These are phyloP conservation scores for Tolypocladium ophioglossoides DNA, from an alignment of 2,329 filamentous ascomycete genomes.

Conservation along the genomic window DNA sequence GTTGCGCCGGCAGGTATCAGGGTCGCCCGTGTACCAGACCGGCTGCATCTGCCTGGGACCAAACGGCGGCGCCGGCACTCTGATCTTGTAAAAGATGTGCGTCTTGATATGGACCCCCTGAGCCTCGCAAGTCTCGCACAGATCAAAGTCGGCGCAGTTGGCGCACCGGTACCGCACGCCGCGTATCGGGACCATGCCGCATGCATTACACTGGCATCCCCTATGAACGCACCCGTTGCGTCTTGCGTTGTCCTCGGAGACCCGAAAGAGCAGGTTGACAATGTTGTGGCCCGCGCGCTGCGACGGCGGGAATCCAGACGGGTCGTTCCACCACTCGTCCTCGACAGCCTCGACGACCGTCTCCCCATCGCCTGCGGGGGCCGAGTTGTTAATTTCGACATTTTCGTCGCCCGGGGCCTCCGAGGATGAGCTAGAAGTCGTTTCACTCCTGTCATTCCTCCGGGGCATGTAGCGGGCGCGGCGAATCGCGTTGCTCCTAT, in stretches of 20 bases:
- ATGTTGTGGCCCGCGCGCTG: slow-evolving; percentile 63
- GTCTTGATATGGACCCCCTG: slow-evolving; percentile 72
- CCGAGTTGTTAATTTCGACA: slow-evolving; percentile 17
- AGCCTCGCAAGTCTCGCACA: slow-evolving; percentile 88
- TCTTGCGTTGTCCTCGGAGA: slow-evolving; percentile 85
- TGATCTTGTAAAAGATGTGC: slow-evolving; percentile 94
- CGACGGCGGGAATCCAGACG: slow-evolving; percentile 24
- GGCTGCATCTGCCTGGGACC: slow-evolving; percentile 71
- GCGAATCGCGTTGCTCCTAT: slow-evolving; percentile 58
- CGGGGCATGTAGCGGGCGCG: slow-evolving; percentile 28
- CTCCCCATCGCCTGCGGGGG: slow-evolving; percentile 25
- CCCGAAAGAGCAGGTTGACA: slow-evolving; percentile 76
- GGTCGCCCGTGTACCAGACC: slow-evolving; percentile 83
- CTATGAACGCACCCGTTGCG: slow-evolving; percentile 85
- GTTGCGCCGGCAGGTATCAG: slow-evolving; percentile 55
- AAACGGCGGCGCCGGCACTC: slow-evolving; percentile 77
- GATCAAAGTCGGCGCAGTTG: slow-evolving; percentile 91
- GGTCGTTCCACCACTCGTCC: slow-evolving; percentile 44
- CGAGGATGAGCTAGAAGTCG: slow-evolving; percentile 31
- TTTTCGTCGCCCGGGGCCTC: slow-evolving; percentile 36
- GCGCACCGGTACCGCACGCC: slow-evolving; percentile 89
- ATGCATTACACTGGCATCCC: slow-evolving; percentile 85
- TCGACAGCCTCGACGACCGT: slow-evolving; percentile 28
- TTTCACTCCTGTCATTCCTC: slow-evolving; percentile 22
- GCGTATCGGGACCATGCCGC: slow-evolving; percentile 77